Evolutionary conservation across 1,139 yeast genomes (phyloP).

Genomic region (Geotrichum carabidarum): DNA sequence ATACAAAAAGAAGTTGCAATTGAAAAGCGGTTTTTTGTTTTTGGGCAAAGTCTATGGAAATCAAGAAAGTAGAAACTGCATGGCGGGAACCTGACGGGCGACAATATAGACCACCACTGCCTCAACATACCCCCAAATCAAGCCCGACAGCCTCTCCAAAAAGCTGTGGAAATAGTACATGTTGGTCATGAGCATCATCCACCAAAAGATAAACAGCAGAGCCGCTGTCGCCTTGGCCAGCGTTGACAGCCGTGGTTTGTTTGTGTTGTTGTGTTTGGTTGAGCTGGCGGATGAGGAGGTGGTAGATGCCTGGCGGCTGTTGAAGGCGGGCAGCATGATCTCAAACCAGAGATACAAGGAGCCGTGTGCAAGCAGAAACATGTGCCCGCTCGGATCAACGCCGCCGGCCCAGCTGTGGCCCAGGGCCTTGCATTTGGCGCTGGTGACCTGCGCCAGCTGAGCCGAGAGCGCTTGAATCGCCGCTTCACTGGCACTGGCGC

Average conservation of each 20-base stretch:
- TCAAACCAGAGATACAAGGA: constrained; percentile 69
- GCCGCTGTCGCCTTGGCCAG: constrained; percentile 38
- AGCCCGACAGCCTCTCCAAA: constrained; percentile 64
- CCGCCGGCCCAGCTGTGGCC: constrained; percentile 87
- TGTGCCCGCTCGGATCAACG: constrained; percentile 95
- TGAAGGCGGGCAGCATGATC: constrained; percentile 40
- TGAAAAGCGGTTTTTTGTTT: neutral
- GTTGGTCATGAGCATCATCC: constrained; percentile 83
- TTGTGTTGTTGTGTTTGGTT: no score
- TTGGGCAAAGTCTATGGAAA: neutral
- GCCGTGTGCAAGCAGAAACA: constrained; percentile 70
- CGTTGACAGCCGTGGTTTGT: neutral
- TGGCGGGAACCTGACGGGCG: neutral
- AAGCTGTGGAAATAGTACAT: constrained; percentile 74
- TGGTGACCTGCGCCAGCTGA: neutral
- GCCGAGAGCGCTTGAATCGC: neutral
- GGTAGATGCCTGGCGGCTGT: neutral
- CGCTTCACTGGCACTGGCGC: neutral
- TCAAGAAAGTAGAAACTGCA: neutral
- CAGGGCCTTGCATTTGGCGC: constrained; percentile 47
- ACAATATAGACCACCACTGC: constrained; percentile 39
- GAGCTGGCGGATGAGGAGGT: neutral
- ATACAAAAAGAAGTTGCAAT: no score
- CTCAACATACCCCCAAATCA: constrained; percentile 54
- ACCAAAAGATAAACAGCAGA: constrained; percentile 64